Base-by-base conservation (phyloP, 805 yeast species). In the Candida parachauliodes region DNA sequence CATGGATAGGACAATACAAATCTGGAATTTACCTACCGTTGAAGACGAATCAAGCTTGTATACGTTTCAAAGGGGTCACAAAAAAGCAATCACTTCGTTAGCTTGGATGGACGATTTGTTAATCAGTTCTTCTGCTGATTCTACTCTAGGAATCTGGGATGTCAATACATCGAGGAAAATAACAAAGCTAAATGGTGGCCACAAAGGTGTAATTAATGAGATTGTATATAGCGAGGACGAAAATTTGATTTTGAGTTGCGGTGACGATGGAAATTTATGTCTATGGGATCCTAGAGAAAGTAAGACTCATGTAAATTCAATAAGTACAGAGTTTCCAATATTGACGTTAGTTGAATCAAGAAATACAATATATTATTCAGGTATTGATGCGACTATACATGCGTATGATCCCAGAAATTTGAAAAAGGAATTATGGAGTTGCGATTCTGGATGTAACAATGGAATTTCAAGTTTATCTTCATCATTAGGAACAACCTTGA, bases 231-330 rank as follows among this genome's bases (percentile, higher is more conserved):
- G 59, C 7, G 25, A 28, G 6, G 31, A 24, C 8, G 21, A 6
- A 8, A 12, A 11, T 3, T 8, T 36, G 1, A 69, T 74, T 2
- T 37, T 54, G 8, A 73, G 85, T 25, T 86, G 76, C 3, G 70
- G 81, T 8, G 95, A 86, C 47, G 88, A 81, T 48, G 87, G 88
- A 0, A 42, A 59, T 2, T 63, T 75, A 1, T 62, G 63, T 7
- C 36, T 81, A 1, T 86, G 91, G 91, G 95, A 86, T 46, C 57
- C 65, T 17, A 59, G 88, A 39, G 65, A 71, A n/a, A 3, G 4
- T 5, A 81, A 76, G 46, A 47, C 49, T 2, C 62, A 72, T 2
- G 60, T 70, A 1, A 45, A 54, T 2, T 49, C 47, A 7, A 58
- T 77, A 37, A 54, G 60, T 16, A 70, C 81, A 0, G 70, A 69